Evolutionary conservation across 1,284 basidiomycete genomes (phyloP).

Genomic region (Takashimella koratensis): DNA sequence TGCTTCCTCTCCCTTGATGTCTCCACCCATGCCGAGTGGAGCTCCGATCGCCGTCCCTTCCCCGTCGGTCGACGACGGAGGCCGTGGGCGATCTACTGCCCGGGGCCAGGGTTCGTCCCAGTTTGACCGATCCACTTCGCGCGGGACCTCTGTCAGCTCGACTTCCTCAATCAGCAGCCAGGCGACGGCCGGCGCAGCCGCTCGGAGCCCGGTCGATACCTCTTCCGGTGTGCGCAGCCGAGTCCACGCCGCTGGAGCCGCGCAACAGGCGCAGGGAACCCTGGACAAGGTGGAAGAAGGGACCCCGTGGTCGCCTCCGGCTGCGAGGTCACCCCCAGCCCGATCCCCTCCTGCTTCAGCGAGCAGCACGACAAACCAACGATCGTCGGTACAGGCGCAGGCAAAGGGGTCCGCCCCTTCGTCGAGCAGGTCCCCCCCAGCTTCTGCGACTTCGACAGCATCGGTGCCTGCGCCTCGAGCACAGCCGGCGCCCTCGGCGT

Average conservation of each 20-base stretch:
- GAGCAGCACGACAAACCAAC: conserved; percentile 21
- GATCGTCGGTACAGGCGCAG: no score
- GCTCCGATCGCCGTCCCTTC: neutral
- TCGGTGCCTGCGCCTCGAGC: no score
- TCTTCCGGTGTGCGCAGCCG: neutral
- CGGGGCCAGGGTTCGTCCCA: conserved; percentile 25
- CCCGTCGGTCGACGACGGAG: conserved; percentile 11
- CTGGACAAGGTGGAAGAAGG: conserved; percentile 29
- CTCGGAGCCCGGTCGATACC: neutral
- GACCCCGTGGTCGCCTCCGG: conserved; percentile 10
- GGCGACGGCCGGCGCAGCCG: neutral
- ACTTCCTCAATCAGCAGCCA: conserved; percentile 13
- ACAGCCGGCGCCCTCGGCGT: no score
- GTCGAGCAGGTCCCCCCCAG: no score
- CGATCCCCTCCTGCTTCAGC: no score
- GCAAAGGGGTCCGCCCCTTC: no score
- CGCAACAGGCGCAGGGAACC: neutral
- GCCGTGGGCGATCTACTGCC: conserved; percentile 34
- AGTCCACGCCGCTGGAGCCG: neutral
- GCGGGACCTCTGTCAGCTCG: conserved; percentile 29
- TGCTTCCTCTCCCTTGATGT: neutral
- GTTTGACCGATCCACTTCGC: conserved; percentile 33
- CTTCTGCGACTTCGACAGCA: no score
- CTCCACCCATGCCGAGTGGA: neutral
- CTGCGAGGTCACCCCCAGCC: no score